These are phyloP conservation scores for Magnaporthiopsis rhizophila DNA, from an alignment of 2,329 filamentous ascomycete genomes.

Conservation along the genomic window DNA sequence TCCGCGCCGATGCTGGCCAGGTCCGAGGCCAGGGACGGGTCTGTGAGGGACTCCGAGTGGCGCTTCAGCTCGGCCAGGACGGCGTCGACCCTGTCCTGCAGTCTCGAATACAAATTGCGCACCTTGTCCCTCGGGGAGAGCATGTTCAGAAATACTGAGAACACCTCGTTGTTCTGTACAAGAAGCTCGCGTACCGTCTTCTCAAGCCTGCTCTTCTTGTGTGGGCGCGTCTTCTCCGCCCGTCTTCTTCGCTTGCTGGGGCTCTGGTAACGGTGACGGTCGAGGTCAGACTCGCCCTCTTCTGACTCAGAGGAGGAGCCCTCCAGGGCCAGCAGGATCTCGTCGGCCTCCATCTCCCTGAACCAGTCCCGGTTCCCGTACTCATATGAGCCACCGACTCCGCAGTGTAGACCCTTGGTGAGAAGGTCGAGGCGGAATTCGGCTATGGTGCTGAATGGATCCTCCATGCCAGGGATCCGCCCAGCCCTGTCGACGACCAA, in stretches of 20 bases:
- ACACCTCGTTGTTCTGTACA: constrained; percentile 45
- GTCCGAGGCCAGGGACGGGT: background rate
- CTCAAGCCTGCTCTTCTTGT: constrained; percentile 32
- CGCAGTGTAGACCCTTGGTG: constrained; percentile 43
- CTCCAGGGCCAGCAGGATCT: constrained; percentile 41
- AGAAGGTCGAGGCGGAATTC: constrained; percentile 43
- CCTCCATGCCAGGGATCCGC: constrained; percentile 23
- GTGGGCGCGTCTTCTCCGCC: background rate
- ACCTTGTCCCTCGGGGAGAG: constrained; percentile 35
- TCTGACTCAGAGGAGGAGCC: constrained; percentile 19
- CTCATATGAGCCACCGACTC: constrained; percentile 25
- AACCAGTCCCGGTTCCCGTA: constrained; percentile 20
- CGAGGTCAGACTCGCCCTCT: constrained; percentile 19
- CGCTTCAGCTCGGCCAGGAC: constrained; percentile 37
- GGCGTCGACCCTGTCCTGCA: constrained; percentile 37
- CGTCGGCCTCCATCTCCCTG: constrained; percentile 40
- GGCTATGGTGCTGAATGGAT: constrained; percentile 41
- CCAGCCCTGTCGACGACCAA: constrained; percentile 24
- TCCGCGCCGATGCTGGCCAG: background rate
- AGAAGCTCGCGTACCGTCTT: constrained; percentile 45
- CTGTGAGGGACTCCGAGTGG: constrained; percentile 16
- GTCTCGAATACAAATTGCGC: constrained; percentile 38
- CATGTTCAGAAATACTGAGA: constrained; percentile 41
- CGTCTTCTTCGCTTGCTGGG: background rate
- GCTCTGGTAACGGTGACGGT: background rate